A percentile compares a stretch with the other conserved stretches of the same genome.
Evolutionary conservation across 352 stramenopile genomes (phyloP).

Genomic region (Pythium sukuiense): DNA sequence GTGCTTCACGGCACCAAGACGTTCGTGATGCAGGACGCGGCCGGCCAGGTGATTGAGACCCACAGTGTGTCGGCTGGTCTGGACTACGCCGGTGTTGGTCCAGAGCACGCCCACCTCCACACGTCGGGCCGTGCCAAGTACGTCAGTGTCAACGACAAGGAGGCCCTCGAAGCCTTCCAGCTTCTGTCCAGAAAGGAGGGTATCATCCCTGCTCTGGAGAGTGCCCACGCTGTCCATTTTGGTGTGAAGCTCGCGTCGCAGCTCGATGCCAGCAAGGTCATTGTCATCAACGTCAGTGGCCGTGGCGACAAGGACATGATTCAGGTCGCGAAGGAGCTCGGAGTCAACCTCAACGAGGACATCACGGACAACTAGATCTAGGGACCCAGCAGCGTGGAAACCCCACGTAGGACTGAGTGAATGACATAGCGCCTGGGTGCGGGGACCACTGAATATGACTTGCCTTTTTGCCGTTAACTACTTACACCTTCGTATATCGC

Average conservation of each 20-base stretch:
- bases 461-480: conserved; percentile 6
- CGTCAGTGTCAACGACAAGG: conserved; percentile 94
- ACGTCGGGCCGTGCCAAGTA: conserved; percentile 95
- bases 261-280: conserved; percentile 86
- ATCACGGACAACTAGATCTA: conserved; percentile 69
- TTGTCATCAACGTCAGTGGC: conserved; percentile 98
- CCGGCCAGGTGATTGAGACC: conserved; percentile 95
- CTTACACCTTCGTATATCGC: not conserved
- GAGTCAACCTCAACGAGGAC: conserved; percentile 89
- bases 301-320: conserved; percentile 99
- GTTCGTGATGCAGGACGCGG: conserved; percentile 96
- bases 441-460: conserved; percentile 16
- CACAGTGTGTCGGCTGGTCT: conserved; percentile 96
- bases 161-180: conserved; percentile 97
- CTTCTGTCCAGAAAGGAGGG: conserved; percentile 95
- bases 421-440: not conserved
- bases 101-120: conserved; percentile 97
- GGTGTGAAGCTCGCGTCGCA: conserved; percentile 92
- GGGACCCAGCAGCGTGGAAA: not conserved
- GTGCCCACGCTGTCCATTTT: conserved; percentile 95
- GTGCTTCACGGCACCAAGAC: conserved; percentile 98
- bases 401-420: not conserved
- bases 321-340: conserved; percentile 95
- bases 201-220: conserved; percentile 98
- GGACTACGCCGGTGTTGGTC: conserved; percentile 97